Conservation (phyloP, 108 stramenopile species). For the Pseudonitzschia multiseries region DNA sequence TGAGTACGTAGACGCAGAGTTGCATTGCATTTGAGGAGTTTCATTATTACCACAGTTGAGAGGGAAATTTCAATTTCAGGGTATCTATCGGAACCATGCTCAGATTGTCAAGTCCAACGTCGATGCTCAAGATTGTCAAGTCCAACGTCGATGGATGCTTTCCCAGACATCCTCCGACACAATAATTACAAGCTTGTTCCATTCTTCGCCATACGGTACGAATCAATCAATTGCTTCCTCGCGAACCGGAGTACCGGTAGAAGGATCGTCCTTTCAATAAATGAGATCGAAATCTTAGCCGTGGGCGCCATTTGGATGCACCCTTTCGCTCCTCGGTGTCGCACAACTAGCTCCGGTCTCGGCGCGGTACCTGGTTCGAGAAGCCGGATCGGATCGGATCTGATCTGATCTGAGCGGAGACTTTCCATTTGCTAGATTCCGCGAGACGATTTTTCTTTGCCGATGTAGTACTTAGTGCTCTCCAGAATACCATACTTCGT, state of each 20-base stretch:
- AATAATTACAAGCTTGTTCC: background rate
- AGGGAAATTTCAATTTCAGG: background rate
- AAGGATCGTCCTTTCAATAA: background rate
- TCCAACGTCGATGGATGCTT: background rate
- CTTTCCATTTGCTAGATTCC: background rate
- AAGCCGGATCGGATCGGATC: background rate
- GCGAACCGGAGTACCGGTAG: background rate
- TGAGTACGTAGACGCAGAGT: too few relatives aligned
- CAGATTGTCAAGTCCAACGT: background rate
- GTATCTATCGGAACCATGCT: background rate
- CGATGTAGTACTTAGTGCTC: slow-evolving; percentile 1
- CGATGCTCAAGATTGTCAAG: background rate
- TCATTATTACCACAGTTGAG: too few relatives aligned
- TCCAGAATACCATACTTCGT: background rate
- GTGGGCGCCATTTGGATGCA: background rate
- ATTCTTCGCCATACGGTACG: background rate
- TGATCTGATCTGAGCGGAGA: background rate
- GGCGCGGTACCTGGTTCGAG: background rate
- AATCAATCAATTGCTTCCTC: background rate
- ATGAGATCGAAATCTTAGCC: background rate
- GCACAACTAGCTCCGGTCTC: background rate
- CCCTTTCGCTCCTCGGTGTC: background rate
- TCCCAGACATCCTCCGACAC: background rate
- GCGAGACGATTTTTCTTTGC: background rate
- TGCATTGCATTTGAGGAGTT: too few relatives aligned